Base-by-base conservation (phyloP, 75 land plant species). In the Pinus albicaulis region DNA sequence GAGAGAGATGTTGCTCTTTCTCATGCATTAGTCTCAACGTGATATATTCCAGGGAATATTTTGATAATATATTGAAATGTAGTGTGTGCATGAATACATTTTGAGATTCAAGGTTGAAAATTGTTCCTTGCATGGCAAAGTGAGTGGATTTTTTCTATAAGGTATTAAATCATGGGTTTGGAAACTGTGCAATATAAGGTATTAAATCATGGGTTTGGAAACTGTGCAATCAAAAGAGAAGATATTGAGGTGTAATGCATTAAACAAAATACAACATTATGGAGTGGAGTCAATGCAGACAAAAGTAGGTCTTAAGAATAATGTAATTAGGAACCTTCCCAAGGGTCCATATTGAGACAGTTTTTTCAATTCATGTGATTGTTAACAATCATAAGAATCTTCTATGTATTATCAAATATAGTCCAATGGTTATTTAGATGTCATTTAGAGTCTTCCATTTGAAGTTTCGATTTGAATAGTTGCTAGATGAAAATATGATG, bases 141-240 rank as follows among this genome's bases (percentile, higher is more conserved):
- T 71, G 25, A 23, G 14, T 23, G 53, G 52, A 59, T 48, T 56
- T n/a, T n/a, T n/a, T n/a, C 28, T 55, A 80, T 23, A 84, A 94
- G 98, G 82, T 98, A 98, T 74, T 76, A 82, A 71, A 94, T 89
- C 79, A 90, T 98, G 95, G 98, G 99, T n/a, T 74, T 98, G 77
- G 84, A 86, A 71, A 95, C 99, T 1, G 78, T n/a, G n/a, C n/a
- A n/a, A n/a, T n/a, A n/a, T n/a, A n/a, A n/a, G n/a, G n/a, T n/a
- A n/a, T n/a, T n/a, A n/a, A 28, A 28, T 0, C 28, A 0, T 28
- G 1, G 28, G 28, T 28, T 28, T 28, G 28, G 28, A 28, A 28
- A 28, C 28, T 28, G 1, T 86, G 34, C 92, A 98, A 77, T 83
- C 88, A n/a, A 84, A 82, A 64, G 81, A 82, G 58, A 58, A 78